A percentile compares a stretch with the other conserved stretches of the same genome.
These are phyloP conservation scores for Ophiosphaerella korrae DNA, from an alignment of 2,329 filamentous ascomycete species.

Conservation along the genomic window DNA sequence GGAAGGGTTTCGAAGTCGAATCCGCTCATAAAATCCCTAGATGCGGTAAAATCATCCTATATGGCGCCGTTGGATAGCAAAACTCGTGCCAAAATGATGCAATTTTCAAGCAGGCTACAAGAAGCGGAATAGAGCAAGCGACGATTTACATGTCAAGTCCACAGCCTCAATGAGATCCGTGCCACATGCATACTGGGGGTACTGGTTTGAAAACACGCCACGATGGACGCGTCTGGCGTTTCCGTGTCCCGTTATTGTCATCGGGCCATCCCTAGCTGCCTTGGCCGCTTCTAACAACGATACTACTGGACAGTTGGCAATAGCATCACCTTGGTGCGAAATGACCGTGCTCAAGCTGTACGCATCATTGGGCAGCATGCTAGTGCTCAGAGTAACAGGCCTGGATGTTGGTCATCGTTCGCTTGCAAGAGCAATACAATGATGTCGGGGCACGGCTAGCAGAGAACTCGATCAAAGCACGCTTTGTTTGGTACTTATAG, in stretches of 20 bases:
- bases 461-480: background rate
- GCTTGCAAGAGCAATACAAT: slow-evolving; percentile 17
- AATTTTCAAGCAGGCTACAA: background rate
- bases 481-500: slow-evolving; percentile 22
- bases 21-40: too few species aligned
- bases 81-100: too few species aligned
- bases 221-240: slow-evolving; percentile 14
- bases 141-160: background rate
- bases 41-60: too few species aligned
- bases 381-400: slow-evolving; percentile 9
- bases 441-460: background rate
- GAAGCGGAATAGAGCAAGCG: background rate
- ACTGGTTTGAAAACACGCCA: slow-evolving; percentile 22
- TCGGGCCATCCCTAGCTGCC: slow-evolving; percentile 21
- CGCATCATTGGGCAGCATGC: slow-evolving; percentile 19
- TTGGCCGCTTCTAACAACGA: slow-evolving; percentile 20
- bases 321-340: slow-evolving; percentile 18
- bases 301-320: slow-evolving; percentile 20
- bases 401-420: slow-evolving; percentile 8
- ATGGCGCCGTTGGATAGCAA: too few species aligned
- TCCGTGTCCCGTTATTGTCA: slow-evolving; percentile 19
- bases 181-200: slow-evolving; percentile 10
- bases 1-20: background rate
- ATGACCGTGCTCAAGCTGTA: slow-evolving; percentile 17
- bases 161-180: slow-evolving; percentile 22